phyloP scores from a whole-genome alignment of 176 grass and related monocot genomes.

The Aechmea fasciata region DNA sequence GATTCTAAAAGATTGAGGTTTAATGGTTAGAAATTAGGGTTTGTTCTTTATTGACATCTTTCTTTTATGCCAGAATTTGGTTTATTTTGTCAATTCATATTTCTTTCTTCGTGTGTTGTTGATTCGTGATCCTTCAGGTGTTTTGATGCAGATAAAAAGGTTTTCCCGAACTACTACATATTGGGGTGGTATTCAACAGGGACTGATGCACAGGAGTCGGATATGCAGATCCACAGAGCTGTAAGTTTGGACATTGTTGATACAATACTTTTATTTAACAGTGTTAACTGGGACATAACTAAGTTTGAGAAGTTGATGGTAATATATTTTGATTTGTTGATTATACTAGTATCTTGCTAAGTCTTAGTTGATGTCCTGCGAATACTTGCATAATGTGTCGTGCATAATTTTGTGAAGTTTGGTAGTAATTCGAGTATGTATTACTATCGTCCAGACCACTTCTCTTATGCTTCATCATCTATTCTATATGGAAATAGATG shows the following conservation, averaged over 20 bases:
- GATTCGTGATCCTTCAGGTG: conserved; percentile 1
- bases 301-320: background rate
- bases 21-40: conserved; percentile 2
- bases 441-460: too few relatives aligned
- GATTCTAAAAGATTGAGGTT: background rate
- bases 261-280: background rate
- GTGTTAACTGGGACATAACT: background rate
- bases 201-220: conserved; percentile 79
- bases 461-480: background rate
- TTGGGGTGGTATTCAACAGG: conserved; percentile 98
- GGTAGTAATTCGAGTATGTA: too few relatives aligned
- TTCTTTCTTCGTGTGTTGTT: conserved; percentile 2
- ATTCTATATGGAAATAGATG: background rate
- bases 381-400: too few relatives aligned
- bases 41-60: background rate
- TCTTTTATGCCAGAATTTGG: background rate
- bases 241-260: conserved; percentile 35
- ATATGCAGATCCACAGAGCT: conserved; percentile 84
- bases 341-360: too few relatives aligned
- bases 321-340: background rate
- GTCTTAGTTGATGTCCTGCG: too few relatives aligned
- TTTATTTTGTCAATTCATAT: background rate
- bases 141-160: conserved; percentile 87
- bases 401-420: too few relatives aligned
- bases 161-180: conserved; percentile 87